Conservation (phyloP, 805 yeast genomes). For the Ogataea pignaliae region DNA sequence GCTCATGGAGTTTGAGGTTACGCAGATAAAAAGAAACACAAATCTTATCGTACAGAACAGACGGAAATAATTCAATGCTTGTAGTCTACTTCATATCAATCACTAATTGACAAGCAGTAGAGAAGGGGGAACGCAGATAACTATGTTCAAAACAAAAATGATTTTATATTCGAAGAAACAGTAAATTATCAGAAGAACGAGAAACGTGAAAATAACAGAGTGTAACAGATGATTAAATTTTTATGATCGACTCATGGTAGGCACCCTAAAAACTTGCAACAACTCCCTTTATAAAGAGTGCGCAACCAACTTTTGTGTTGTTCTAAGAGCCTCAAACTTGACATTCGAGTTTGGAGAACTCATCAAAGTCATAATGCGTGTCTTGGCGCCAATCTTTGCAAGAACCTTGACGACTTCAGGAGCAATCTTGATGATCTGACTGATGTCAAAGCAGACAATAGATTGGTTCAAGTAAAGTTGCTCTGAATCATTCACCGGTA, state of each 20-base stretch:
- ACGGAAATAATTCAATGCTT: too few species aligned
- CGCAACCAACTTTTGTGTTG: conserved; percentile 91
- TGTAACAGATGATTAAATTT: too few species aligned
- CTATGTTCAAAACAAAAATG: too few species aligned
- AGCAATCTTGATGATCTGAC: conserved; percentile 53
- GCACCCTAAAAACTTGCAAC: not conserved
- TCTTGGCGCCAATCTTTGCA: conserved; percentile 58
- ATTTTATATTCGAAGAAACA: too few species aligned
- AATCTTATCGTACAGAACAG: too few species aligned
- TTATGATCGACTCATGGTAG: not conserved
- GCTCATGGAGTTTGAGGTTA: too few species aligned
- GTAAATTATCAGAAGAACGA: too few species aligned
- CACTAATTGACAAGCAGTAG: too few species aligned
- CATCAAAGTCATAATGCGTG: conserved; percentile 80
- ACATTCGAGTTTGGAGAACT: conserved; percentile 78
- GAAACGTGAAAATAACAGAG: too few species aligned
- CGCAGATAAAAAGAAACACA: too few species aligned
- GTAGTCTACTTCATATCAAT: too few species aligned
- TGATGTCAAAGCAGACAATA: conserved; percentile 64
- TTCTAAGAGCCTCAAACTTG: conserved; percentile 90
- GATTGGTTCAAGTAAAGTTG: conserved; percentile 40
- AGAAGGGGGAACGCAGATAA: too few species aligned
- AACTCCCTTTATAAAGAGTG: conserved; percentile 47
- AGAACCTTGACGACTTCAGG: conserved; percentile 59
- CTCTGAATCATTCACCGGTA: conserved; percentile 22